Base-by-base conservation (phyloP, 2,329 filamentous ascomycete genomes). In the Talaromyces atroroseus region DNA sequence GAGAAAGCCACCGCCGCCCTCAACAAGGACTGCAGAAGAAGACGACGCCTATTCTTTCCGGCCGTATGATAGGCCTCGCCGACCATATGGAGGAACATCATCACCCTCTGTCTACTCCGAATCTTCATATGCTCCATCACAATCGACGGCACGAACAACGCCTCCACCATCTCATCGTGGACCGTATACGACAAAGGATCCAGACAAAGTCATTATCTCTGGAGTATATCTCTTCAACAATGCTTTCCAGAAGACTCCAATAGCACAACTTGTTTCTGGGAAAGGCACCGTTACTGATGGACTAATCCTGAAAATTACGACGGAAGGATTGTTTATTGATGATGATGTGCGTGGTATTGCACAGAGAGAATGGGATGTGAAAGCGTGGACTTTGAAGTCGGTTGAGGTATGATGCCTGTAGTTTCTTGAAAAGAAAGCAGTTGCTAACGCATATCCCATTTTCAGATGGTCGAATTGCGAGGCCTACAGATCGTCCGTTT, bases 281-380 rank as follows among this genome's bases (percentile, higher is more conserved):
- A 77, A 89, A 50, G 89, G 88, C 18, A 81, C 87, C 48, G 90
- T 97, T 32, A 96, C 92, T 2, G 92, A 99, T 68, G 94, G 94
- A 0, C 80, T 99, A 47, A 89, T 97, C 59, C 80, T 99, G 59
- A 88, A 89, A 52, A 94, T 97, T 67, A 92, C 90, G 11, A 95
- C 90, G 1, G 92, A 96, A 71, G 94, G 94, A 18, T 81, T 97
- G 54, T 97, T 97, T 74, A 94, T 99, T 68, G 94, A 99, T 70
- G 94, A 99, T 71, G 94, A 97, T 71, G 83, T 96, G 52, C 86
- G 92, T 46, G 85, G 86, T 60, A 90, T 96, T 16, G 86, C 90
- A n/a, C 91, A 97, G 74, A 85, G 94, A 58, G 94, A 99, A 75
- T 99, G 94, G 94, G 94, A 99, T 71, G 85, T 97, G 68, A 97